Percentiles rank a stretch among this genome's conserved stretches.
Evolutionary conservation across 768 basidiomycete species (phyloP).

Genomic region (Baorangia bicolor): DNA sequence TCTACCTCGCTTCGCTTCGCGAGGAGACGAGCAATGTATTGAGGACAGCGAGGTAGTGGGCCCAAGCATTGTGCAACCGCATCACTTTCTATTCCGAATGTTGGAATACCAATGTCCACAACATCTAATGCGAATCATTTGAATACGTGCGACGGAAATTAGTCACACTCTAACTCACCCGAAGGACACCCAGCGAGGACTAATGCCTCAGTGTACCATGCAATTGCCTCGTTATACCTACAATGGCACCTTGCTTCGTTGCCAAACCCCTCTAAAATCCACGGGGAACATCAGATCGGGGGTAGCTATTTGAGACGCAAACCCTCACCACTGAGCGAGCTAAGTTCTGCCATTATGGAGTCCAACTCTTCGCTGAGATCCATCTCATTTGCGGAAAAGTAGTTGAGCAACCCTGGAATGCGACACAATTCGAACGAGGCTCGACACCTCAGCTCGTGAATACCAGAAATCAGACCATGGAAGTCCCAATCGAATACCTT

Average conservation of each 20-base stretch:
- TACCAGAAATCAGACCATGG: not conserved
- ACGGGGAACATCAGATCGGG: not conserved
- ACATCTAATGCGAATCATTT: not conserved
- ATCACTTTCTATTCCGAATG: no score
- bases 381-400: not conserved
- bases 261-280: conserved; percentile 11
- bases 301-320: not conserved
- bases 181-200: not conserved
- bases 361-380: conserved; percentile 9
- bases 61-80: not conserved
- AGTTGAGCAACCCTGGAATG: not conserved
- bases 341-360: not conserved
- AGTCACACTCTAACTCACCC: not conserved
- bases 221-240: conserved; percentile 1
- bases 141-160: not conserved
- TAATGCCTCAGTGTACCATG: conserved; percentile 14
- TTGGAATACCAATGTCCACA: no score
- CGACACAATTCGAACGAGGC: conserved; percentile 1
- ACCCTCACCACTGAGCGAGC: conserved; percentile 12
- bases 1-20: conserved; percentile 6
- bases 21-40: conserved; percentile 3
- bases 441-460: conserved; percentile 10
- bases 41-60: not conserved
- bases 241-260: not conserved
- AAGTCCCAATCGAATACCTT: conserved; percentile 17